Evolutionary conservation across 2,329 filamentous ascomycete species (phyloP), one percentile per base, ranked within the genome.

Genomic region (Arthrobotrys musiformis): DNA sequence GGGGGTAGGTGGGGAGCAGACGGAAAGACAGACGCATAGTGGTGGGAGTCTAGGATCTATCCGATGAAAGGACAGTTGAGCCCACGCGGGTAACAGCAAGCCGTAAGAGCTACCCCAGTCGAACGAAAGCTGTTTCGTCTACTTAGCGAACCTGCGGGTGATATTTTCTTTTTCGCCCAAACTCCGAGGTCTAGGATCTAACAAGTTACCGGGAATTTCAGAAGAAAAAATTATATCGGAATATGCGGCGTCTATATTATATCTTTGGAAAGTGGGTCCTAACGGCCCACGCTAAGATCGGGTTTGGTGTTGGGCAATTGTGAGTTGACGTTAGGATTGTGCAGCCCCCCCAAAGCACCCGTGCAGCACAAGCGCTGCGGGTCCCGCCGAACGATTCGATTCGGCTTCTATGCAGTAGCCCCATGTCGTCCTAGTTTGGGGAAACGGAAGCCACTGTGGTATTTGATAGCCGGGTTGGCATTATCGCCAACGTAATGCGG

Each of bases 51-150:
- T 56, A 35, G 58, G 46, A 35, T 46, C n/a, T 62, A 72, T 26
- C 68, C 68, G 68, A 72, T 22, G 24, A 56, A 48, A 56, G 58
- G 68, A 56, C 48, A 72, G 68, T 72, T 72, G 68, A 72, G 68
- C 68, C 68, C 67, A 56, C 60, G 58, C 68, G 48, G 68, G 68
- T 63, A 64, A 64, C 58, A 50, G 24, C 58, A 72, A 58, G 48
- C 58, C 68, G 37, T 48, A 15, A 24, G 19, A 64, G 68, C 68
- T 64, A 54, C 58, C 68, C 58, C 46, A 64, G 68, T 63, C 68
- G 56, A 62, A 56, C 58, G 33, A 67, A 44, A 54, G 54, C 54
- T 58, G 33, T 28, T 50, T 48, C 37, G 64, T 68, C 50, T 52
- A 44, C 40, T 70, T 70, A 70, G 67, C 68, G 68, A 72, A 33